A percentile compares a stretch with the other conserved stretches of the same genome.
Conservation (phyloP, 176 grass and related monocot species). For the Triticum timopheevii region DNA sequence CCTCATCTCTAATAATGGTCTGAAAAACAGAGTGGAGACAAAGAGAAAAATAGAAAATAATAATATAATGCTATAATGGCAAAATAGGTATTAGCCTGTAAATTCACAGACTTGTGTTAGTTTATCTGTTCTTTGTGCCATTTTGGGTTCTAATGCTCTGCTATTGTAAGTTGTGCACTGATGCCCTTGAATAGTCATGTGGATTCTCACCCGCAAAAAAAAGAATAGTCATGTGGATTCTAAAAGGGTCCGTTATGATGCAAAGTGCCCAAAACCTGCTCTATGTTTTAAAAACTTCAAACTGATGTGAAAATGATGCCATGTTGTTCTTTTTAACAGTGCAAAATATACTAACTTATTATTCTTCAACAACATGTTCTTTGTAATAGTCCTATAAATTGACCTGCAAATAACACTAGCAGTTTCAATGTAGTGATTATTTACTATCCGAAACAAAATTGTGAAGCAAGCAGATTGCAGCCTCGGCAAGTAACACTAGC, state of each 20-base stretch:
- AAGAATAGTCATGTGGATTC: no score
- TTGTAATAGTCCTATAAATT: not conserved
- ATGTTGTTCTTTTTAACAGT: not conserved
- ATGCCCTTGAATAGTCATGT: not conserved
- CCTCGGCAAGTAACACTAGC: not conserved
- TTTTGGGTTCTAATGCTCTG: not conserved
- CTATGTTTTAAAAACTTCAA: not conserved
- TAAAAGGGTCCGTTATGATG: not conserved
- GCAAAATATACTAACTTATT: not conserved
- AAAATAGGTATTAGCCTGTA: not conserved
- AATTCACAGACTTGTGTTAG: not conserved
- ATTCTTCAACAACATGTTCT: not conserved
- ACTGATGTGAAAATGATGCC: not conserved
- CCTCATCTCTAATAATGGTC: constrained; percentile 49
- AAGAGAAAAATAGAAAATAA: not conserved
- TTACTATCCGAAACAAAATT: not conserved
- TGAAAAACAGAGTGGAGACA: not conserved
- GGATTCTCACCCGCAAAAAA: not conserved
- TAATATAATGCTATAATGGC: not conserved
- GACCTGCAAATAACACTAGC: not conserved
- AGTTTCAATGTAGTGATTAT: no score
- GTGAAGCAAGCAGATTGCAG: not conserved
- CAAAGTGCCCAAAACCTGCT: not conserved
- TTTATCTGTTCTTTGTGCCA: no score
- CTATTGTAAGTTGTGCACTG: not conserved